Conservation (phyloP, 23 red algal genomes). For the Gracilariopsis chorda region DNA sequence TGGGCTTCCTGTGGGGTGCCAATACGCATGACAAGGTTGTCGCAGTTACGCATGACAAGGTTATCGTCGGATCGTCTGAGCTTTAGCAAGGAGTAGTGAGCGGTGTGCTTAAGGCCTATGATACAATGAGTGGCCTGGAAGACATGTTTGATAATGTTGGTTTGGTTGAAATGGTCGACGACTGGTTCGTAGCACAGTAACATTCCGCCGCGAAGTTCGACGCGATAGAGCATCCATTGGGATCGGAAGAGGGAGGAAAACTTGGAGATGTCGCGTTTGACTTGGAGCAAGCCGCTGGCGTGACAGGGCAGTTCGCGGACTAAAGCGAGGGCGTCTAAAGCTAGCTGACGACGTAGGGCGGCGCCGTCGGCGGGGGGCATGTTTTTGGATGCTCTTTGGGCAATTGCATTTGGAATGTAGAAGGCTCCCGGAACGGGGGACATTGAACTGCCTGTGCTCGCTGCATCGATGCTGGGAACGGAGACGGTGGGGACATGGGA, state of each 20-base stretch:
- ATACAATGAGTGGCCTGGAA: slow-evolving; percentile 58
- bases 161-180: slow-evolving; percentile 11
- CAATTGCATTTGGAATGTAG: slow-evolving; percentile 55
- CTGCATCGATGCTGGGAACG: slow-evolving; percentile 52
- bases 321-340: slow-evolving; percentile 61
- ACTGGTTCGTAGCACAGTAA: slow-evolving; percentile 37
- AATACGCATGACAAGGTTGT: slow-evolving; percentile 38
- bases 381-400: slow-evolving; percentile 42
- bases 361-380: slow-evolving; percentile 62
- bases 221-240: slow-evolving; percentile 55
- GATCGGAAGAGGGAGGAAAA: slow-evolving; percentile 39
- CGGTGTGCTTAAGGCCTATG: slow-evolving; percentile 51
- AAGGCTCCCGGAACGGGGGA: slow-evolving; percentile 50
- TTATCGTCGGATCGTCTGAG: slow-evolving; percentile 20
- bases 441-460: slow-evolving; percentile 59
- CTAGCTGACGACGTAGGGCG: slow-evolving; percentile 40
- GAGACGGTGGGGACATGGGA: slow-evolving; percentile 16
- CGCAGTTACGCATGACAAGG: slow-evolving; percentile 40
- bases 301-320: slow-evolving; percentile 44
- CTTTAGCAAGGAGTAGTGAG: slow-evolving; percentile 43
- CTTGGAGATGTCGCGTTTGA: slow-evolving; percentile 23
- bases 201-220: slow-evolving; percentile 59
- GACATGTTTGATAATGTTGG: slow-evolving; percentile 18
- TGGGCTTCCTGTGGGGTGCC: slow-evolving; percentile 57
- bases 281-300: slow-evolving; percentile 33